Evolutionary conservation across 1,139 yeast genomes (phyloP).

Genomic region (Saccharomycopsis phalli): DNA sequence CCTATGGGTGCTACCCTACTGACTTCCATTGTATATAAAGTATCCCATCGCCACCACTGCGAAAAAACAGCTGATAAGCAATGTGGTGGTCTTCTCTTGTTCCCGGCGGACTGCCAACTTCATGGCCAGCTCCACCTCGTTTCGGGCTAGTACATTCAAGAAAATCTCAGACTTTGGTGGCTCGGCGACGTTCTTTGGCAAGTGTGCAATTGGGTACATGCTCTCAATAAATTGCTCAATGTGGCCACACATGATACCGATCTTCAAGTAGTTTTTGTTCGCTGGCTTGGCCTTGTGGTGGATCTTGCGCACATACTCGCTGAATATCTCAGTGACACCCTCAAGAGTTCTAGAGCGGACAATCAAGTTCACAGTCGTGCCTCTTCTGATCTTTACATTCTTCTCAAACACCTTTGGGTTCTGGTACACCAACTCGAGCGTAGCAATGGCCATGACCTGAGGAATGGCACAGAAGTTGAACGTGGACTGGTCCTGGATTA

Average conservation of each 20-base stretch:
- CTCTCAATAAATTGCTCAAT: constrained; percentile 78
- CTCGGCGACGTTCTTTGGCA: constrained; percentile 33
- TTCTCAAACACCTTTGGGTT: constrained; percentile 63
- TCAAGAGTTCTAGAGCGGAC: constrained; percentile 64
- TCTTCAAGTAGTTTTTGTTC: constrained; percentile 80
- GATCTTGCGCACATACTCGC: constrained; percentile 61
- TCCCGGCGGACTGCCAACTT: constrained; percentile 8
- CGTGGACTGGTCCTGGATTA: constrained; percentile 71
- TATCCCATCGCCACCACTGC: constrained; percentile 7
- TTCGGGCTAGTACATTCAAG: constrained; percentile 31
- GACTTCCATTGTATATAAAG: background rate
- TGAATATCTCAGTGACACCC: constrained; percentile 70
- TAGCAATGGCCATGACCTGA: constrained; percentile 97
- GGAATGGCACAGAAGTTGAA: constrained; percentile 96
- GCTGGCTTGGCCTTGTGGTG: constrained; percentile 69
- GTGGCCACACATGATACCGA: constrained; percentile 81
- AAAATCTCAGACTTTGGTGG: constrained; percentile 34
- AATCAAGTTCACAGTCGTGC: constrained; percentile 77
- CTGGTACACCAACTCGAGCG: constrained; percentile 76
- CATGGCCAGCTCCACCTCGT: constrained; percentile 10
- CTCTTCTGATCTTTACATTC: constrained; percentile 85
- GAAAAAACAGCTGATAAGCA: constrained; percentile 8
- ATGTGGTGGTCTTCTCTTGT: constrained; percentile 14
- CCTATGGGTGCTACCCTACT: too few relatives aligned
- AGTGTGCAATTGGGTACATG: constrained; percentile 47